phyloP scores from a whole-genome alignment of 1,284 basidiomycete genomes.

The Ceratobasidium sp. region DNA sequence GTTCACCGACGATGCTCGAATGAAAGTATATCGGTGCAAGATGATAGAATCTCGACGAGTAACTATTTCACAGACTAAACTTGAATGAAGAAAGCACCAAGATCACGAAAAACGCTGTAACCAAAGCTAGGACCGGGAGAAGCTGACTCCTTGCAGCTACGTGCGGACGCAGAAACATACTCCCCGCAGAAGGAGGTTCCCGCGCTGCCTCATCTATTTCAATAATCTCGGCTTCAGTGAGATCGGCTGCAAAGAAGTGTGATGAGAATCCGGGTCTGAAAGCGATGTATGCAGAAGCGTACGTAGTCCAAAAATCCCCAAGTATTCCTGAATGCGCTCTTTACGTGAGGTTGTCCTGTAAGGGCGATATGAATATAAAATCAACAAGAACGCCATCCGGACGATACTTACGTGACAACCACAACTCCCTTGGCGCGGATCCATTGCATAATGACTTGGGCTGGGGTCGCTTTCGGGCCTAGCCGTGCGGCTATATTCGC shows the following conservation, averaged over 20 bases:
- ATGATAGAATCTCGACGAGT: no score
- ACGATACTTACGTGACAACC: constrained; percentile 69
- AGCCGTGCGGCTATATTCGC: constrained; percentile 62
- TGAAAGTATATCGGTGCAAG: no score
- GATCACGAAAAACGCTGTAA: no score
- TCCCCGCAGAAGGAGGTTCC: background rate
- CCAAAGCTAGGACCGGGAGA: no score
- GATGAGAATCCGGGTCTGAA: no score
- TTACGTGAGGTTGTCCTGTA: constrained; percentile 70
- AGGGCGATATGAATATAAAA: background rate
- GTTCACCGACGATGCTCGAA: no score
- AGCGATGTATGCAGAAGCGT: background rate
- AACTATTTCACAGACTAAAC: no score
- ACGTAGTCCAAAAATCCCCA: constrained; percentile 69
- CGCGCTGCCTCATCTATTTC: constrained; percentile 41
- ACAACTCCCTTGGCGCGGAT: constrained; percentile 69
- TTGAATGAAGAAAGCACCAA: no score
- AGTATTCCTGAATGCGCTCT: constrained; percentile 69
- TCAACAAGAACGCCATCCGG: no score
- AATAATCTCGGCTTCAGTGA: constrained; percentile 34
- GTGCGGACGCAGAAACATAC: no score
- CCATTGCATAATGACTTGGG: constrained; percentile 75
- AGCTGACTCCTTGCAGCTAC: no score
- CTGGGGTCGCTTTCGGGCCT: constrained; percentile 57
- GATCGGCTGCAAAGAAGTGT: background rate